Base-by-base conservation (phyloP, 2,329 filamentous ascomycete genomes). In the Colletotrichum lini region DNA sequence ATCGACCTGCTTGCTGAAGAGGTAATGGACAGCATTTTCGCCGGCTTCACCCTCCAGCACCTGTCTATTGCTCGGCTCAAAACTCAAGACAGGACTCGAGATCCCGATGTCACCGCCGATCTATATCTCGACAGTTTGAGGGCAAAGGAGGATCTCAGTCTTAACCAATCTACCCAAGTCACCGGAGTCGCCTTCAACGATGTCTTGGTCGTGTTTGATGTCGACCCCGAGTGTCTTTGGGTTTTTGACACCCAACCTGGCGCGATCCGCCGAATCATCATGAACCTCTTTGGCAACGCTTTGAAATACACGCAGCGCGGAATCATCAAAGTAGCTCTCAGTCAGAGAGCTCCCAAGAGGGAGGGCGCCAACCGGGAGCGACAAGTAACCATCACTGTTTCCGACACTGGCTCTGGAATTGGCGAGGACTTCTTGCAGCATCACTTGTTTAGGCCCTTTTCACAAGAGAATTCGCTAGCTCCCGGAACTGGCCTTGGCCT, bases 341-440 rank as follows among this genome's bases (percentile, higher is more conserved):
- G 38, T 10, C 52, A 56, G 12, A 54, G 18, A 9, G 10, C 23
- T 4, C 30, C 52, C 0, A 54, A 38, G 18, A 54, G 16, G 2
- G 16, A 18, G 30, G 52, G 52, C 3, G 30, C 30, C 30, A 38
- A 38, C 52, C 18, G 52, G 15, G 52, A 54, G 18, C 52, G 52
- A 38, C 52, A 54, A 54, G 84, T 80, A 4, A 77, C 72, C 0
- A 74, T 90, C 12, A 87, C 83, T 0, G 86, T 93, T 2, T 82
- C 84, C 0, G 92, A 94, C 74, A 91, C 91, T 0, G 92, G 92
- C 1, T 85, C 85, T 58, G 92, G 92, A 1, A 93, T 93, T 42
- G 86, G 86, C 0, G 82, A 87, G 5, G 88, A 91, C 15, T 93
- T 89, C 73, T 80, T 92, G n/a, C 83, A 86, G 30, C 86, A 88